Percentiles rank a stretch among this genome's conserved stretches.
phyloP scores from a whole-genome alignment of 306 rosid species.

The Malus sylvestris region DNA sequence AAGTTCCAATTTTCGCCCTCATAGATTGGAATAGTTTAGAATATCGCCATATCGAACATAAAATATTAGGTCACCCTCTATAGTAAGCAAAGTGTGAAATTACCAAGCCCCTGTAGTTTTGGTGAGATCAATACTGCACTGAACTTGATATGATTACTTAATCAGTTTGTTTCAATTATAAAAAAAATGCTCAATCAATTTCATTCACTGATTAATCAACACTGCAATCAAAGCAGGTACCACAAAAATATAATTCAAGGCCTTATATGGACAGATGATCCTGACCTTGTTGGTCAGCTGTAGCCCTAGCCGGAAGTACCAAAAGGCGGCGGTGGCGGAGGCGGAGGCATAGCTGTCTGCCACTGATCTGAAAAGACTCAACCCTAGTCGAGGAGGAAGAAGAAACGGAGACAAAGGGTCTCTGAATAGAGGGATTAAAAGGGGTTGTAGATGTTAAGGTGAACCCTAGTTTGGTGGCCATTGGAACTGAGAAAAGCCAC shows the following conservation, averaged over 20 bases:
- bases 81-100: too few relatives aligned
- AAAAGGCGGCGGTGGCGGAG: conserved; percentile 45
- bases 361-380: conserved; percentile 42
- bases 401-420: conserved; percentile 41
- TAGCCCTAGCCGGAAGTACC: conserved; percentile 45
- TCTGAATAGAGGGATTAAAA: conserved; percentile 21
- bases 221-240: neutral
- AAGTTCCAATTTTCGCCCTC: too few relatives aligned
- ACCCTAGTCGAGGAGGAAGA: conserved; percentile 25
- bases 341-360: conserved; percentile 28
- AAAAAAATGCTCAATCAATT: neutral
- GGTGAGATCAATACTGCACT: too few relatives aligned
- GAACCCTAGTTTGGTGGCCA: conserved; percentile 67
- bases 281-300: conserved; percentile 58
- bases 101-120: too few relatives aligned
- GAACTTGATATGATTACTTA: too few relatives aligned
- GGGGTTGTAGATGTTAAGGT: conserved; percentile 37
- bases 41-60: too few relatives aligned
- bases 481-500: conserved; percentile 7
- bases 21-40: too few relatives aligned
- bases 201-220: neutral
- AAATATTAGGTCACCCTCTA: too few relatives aligned
- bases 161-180: too few relatives aligned
- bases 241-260: neutral
- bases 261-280: neutral